Percentiles rank a stretch among this genome's conserved stretches.
Conservation (phyloP, 2,329 filamentous ascomycete genomes). For the Colletotrichum sp. region DNA sequence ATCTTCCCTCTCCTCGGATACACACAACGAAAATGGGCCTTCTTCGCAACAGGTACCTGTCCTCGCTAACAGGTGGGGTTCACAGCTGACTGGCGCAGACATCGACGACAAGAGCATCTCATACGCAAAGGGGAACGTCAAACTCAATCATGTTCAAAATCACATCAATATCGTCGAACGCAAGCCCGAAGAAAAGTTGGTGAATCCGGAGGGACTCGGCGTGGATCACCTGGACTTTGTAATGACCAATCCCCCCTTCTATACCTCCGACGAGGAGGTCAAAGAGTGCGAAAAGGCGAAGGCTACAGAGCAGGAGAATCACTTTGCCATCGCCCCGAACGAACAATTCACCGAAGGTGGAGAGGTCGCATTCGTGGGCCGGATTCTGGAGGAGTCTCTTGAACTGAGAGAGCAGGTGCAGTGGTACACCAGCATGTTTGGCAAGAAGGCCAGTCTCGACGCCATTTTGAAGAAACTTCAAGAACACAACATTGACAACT, state of each 20-base stretch:
- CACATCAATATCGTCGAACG: constrained; percentile 70
- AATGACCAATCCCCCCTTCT: constrained; percentile 97
- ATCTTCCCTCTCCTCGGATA: constrained; percentile 90
- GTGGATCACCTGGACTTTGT: constrained; percentile 71
- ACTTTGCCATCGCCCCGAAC: constrained; percentile 76
- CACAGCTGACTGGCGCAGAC: constrained; percentile 50
- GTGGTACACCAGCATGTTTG: constrained; percentile 94
- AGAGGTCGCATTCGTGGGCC: constrained; percentile 74
- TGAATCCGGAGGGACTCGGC: constrained; percentile 64
- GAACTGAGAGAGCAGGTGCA: constrained; percentile 62
- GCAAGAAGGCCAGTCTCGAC: constrained; percentile 74
- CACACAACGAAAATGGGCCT: constrained; percentile 73
- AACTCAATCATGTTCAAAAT: constrained; percentile 64
- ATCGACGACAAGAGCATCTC: constrained; percentile 73
- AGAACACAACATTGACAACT: constrained; percentile 70
- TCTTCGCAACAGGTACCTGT: constrained; percentile 63
- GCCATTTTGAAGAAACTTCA: constrained; percentile 64
- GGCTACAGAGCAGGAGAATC: constrained; percentile 66
- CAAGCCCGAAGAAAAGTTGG: constrained; percentile 53
- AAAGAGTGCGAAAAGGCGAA: constrained; percentile 68
- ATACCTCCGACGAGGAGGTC: constrained; percentile 75
- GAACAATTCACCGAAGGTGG: constrained; percentile 89
- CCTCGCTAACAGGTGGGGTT: not conserved
- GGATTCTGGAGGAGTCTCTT: constrained; percentile 74
- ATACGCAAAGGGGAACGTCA: constrained; percentile 71